Percentiles rank a stretch among this genome's conserved stretches.
These are phyloP conservation scores for Suillus fuscotomentosus DNA, from an alignment of 768 basidiomycete species.

Conservation along the genomic window DNA sequence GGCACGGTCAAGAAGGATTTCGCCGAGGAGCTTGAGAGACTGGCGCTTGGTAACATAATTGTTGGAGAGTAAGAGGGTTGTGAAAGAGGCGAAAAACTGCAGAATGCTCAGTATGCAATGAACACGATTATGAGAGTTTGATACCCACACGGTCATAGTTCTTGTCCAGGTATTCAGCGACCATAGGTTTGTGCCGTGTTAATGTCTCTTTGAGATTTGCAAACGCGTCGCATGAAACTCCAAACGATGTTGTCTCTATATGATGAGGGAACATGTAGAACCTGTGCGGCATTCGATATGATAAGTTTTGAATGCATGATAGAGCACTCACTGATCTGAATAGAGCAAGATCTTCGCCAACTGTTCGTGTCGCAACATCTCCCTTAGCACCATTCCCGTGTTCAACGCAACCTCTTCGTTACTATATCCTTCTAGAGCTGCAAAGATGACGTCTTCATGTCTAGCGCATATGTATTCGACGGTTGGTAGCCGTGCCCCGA, in stretches of 20 bases:
- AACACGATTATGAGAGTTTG: background rate
- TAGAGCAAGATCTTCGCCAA: slow-evolving; percentile 87
- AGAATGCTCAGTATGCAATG: background rate
- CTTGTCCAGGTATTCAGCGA: slow-evolving; percentile 93
- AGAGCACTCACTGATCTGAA: slow-evolving; percentile 82
- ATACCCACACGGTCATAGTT: slow-evolving; percentile 87
- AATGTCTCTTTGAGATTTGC: slow-evolving; percentile 97
- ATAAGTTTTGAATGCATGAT: background rate
- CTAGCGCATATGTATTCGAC: slow-evolving; percentile 88
- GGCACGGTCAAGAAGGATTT: slow-evolving; percentile 95
- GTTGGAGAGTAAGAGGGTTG: slow-evolving; percentile 84
- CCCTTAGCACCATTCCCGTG: slow-evolving; percentile 96
- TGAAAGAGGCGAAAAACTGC: slow-evolving; percentile 96
- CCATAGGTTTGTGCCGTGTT: slow-evolving; percentile 97
- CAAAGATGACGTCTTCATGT: slow-evolving; percentile 74
- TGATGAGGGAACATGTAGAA: slow-evolving; percentile 97
- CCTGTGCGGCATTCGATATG: slow-evolving; percentile 36
- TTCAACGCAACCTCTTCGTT: slow-evolving; percentile 97
- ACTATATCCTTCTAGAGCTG: slow-evolving; percentile 87
- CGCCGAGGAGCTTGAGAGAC: slow-evolving; percentile 95
- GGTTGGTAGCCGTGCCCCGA: slow-evolving; percentile 92
- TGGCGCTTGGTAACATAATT: slow-evolving; percentile 99
- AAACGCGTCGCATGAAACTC: slow-evolving; percentile 97
- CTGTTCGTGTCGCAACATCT: slow-evolving; percentile 94
- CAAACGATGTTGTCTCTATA: slow-evolving; percentile 97